These are phyloP conservation scores for Primulina huaijiensis DNA, from an alignment of 257 asterid species.

Conservation along the genomic window DNA sequence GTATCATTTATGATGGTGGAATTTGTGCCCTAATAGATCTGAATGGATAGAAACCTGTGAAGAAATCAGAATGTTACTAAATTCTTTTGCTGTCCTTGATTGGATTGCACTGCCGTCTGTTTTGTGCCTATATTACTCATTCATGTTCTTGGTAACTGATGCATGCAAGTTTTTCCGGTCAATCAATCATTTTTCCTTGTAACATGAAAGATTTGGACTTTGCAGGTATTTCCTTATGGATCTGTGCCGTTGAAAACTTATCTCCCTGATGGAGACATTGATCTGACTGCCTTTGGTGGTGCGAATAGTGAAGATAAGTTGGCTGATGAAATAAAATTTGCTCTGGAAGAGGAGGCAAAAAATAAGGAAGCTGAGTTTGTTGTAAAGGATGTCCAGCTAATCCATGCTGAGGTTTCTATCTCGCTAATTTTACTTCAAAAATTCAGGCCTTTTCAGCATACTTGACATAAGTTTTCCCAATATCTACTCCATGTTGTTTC, in stretches of 20 bases:
- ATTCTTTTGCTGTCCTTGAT: not conserved
- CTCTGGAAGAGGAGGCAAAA: slow-evolving; percentile 63
- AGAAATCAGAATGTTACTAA: not conserved
- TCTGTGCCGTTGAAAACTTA: slow-evolving; percentile 92
- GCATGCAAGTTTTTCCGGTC: not conserved
- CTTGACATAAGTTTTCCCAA: not conserved
- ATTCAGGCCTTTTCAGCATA: slow-evolving; percentile 5
- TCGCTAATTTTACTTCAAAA: slow-evolving; percentile 10
- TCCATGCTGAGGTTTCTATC: slow-evolving; percentile 77
- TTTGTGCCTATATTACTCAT: not conserved
- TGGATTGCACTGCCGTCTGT: not conserved
- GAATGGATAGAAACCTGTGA: not conserved
- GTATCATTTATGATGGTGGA: not conserved
- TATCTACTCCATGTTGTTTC: not conserved
- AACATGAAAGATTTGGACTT: slow-evolving; percentile 22
- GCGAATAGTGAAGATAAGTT: slow-evolving; percentile 53
- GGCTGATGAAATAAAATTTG: slow-evolving; percentile 50
- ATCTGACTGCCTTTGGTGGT: slow-evolving; percentile 75
- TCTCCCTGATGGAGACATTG: slow-evolving; percentile 98
- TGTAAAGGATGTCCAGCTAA: slow-evolving; percentile 80
- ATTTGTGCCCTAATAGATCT: not conserved
- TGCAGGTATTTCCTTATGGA: slow-evolving; percentile 86
- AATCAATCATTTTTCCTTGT: slow-evolving; percentile 2
- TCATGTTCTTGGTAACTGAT: not conserved
- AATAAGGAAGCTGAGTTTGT: slow-evolving; percentile 49